Percentiles rank a stretch among this genome's conserved stretches.
Conservation (phyloP, 2,329 filamentous ascomycete genomes). For the Verticillium tricorpus region DNA sequence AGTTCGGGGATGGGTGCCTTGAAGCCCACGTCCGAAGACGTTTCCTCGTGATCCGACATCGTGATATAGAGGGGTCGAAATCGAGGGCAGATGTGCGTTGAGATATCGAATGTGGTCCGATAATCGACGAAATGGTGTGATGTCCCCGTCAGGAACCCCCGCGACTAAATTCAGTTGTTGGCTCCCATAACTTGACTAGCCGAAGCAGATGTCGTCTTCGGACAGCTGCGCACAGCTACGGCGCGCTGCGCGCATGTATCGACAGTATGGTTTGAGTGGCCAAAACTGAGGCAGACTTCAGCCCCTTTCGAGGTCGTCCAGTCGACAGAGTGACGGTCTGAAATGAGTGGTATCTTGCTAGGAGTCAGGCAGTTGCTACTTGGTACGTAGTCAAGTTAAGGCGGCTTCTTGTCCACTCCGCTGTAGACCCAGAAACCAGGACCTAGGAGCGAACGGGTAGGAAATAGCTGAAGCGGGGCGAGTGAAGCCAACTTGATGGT, state of each 20-base stretch:
- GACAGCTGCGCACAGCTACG: background rate
- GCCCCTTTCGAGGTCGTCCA: background rate
- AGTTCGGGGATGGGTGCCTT: conserved; percentile 74
- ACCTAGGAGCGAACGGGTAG: conserved; percentile 85
- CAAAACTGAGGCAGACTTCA: background rate
- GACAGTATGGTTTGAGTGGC: background rate
- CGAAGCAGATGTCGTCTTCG: background rate
- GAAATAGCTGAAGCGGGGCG: conserved; percentile 66
- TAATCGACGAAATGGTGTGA: background rate
- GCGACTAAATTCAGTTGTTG: background rate
- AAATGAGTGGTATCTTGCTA: background rate
- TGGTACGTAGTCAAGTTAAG: conserved; percentile 61
- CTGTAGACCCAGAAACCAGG: conserved; percentile 90
- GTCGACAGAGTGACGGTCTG: background rate
- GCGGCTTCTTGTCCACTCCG: conserved; percentile 96
- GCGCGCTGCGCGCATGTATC: background rate
- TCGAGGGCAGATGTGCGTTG: background rate
- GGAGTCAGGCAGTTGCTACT: conserved; percentile 21
- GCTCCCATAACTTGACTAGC: conserved; percentile 3
- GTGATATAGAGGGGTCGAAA: conserved; percentile 22
- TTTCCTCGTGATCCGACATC: conserved; percentile 66
- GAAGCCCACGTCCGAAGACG: conserved; percentile 57
- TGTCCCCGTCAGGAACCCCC: background rate
- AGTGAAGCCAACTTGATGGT: conserved; percentile 93
- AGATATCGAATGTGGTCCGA: background rate